A percentile compares a stretch with the other conserved stretches of the same genome.
These are phyloP conservation scores for Lichtheimia ramosa DNA, from an alignment of 371 early-diverging fungal species.

Conservation along the genomic window DNA sequence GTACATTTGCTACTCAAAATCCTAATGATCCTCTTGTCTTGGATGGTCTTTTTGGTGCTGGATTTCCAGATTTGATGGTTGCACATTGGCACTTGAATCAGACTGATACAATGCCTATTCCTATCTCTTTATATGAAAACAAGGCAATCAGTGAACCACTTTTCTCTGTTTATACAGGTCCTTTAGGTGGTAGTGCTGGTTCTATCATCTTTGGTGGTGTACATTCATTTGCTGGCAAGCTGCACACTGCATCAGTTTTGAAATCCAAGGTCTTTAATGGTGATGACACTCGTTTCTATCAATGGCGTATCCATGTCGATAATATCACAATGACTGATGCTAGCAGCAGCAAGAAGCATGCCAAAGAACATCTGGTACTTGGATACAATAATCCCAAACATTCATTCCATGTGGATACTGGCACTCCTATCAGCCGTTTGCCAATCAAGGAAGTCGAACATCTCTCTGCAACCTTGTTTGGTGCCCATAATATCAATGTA, in stretches of 20 bases:
- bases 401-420: not conserved
- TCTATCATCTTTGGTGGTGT: conserved; percentile 42
- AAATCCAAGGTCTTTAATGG: conserved; percentile 24
- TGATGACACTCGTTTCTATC: conserved; percentile 4
- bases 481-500: too few species aligned
- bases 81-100: too few species aligned
- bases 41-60: conserved; percentile 16
- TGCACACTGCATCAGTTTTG: too few species aligned
- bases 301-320: too few species aligned
- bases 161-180: conserved; percentile 5
- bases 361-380: too few species aligned
- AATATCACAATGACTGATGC: conserved; percentile 24
- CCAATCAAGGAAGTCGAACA: too few species aligned
- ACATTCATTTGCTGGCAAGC: too few species aligned
- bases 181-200: conserved; percentile 14
- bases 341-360: conserved; percentile 9
- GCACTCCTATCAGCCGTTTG: not conserved
- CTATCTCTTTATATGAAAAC: conserved; percentile 5
- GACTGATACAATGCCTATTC: conserved; percentile 5
- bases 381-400: not conserved
- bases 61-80: conserved; percentile 3
- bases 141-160: conserved; percentile 5
- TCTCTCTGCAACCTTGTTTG: too few species aligned
- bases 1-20: not conserved
- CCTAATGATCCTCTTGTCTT: not conserved